Percentiles rank a stretch among this genome's conserved stretches.
Conservation (phyloP, 306 rosid species). For the Phaseolus lunatus region DNA sequence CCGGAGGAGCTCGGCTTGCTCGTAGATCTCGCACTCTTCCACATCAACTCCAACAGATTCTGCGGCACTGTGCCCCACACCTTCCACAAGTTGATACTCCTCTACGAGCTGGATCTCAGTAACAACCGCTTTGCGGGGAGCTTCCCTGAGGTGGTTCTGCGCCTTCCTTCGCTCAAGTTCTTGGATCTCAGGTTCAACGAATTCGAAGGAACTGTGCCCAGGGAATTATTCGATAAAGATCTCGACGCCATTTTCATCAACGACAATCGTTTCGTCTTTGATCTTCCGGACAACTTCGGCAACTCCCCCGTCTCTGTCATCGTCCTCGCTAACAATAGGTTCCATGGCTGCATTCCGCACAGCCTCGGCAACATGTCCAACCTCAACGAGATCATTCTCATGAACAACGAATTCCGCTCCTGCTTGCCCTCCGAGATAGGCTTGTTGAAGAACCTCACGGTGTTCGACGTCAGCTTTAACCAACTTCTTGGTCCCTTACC, state of each 20-base stretch:
- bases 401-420: slow-evolving; percentile 56
- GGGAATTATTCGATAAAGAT: slow-evolving; percentile 65
- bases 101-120: slow-evolving; percentile 70
- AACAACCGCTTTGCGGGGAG: slow-evolving; percentile 73
- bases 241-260: slow-evolving; percentile 80
- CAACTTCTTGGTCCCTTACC: slow-evolving; percentile 65
- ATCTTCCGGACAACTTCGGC: slow-evolving; percentile 64
- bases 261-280: slow-evolving; percentile 60
- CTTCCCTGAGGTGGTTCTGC: slow-evolving; percentile 64
- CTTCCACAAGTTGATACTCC: slow-evolving; percentile 52
- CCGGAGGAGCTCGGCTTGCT: slow-evolving; percentile 70
- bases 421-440: slow-evolving; percentile 77
- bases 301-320: slow-evolving; percentile 76
- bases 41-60: slow-evolving; percentile 73
- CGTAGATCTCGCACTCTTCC: slow-evolving; percentile 65
- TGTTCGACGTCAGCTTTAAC: slow-evolving; percentile 72
- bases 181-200: slow-evolving; percentile 79
- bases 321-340: slow-evolving; percentile 72
- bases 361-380: slow-evolving; percentile 76
- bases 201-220: slow-evolving; percentile 69
- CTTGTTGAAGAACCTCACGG: slow-evolving; percentile 58
- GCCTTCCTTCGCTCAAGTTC: slow-evolving; percentile 59
- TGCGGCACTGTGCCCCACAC: slow-evolving; percentile 70
- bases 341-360: slow-evolving; percentile 73
- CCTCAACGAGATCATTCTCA: slow-evolving; percentile 62